Evolutionary conservation across 2,329 filamentous ascomycete genomes (phyloP).

Genomic region (Blastomyces parvus): DNA sequence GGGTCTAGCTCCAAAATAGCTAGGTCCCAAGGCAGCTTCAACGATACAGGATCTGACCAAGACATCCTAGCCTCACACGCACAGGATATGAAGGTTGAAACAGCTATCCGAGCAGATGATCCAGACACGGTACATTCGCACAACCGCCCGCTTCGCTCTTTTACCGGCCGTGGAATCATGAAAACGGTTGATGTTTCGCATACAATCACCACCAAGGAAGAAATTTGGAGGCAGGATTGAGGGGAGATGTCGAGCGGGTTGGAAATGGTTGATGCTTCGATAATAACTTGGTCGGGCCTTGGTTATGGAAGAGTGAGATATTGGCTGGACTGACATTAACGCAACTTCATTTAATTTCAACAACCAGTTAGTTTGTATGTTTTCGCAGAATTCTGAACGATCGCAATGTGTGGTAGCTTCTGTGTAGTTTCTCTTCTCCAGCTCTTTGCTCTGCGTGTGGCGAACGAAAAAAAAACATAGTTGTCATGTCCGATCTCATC

Average conservation of each 20-base stretch:
- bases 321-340: no score
- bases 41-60: conserved; percentile 20
- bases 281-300: not conserved
- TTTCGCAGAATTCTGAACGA: no score
- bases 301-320: not conserved
- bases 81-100: conserved; percentile 24
- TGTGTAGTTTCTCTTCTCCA: no score
- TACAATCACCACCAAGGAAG: conserved; percentile 10
- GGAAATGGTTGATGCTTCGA: not conserved
- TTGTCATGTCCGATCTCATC: no score
- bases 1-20: not conserved
- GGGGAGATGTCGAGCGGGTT: not conserved
- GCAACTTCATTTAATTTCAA: no score
- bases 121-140: not conserved
- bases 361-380: no score
- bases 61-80: conserved; percentile 22
- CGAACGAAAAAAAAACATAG: not conserved
- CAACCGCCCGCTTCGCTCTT: conserved; percentile 1
- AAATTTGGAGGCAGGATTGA: not conserved
- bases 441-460: no score
- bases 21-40: not conserved
- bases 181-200: conserved; percentile 24
- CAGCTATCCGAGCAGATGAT: conserved; percentile 19
- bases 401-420: no score
- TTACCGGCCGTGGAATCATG: conserved; percentile 21